phyloP scores from a whole-genome alignment of 2,329 filamentous ascomycete species.

The Nothopassalora personata region DNA sequence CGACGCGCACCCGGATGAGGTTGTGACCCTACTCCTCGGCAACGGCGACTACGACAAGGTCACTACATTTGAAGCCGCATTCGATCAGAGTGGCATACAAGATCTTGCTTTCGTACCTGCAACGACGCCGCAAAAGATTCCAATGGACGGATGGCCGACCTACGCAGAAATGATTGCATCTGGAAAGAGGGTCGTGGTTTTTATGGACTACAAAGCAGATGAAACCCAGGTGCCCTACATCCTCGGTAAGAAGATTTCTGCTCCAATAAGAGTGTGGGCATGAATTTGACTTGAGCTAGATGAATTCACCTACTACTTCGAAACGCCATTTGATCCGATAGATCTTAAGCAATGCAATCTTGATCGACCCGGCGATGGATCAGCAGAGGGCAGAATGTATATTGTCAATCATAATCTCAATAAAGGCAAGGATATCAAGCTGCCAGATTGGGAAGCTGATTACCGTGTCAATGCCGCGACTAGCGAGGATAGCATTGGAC shows the following conservation, averaged over 20 bases:
- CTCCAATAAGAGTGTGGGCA: not conserved
- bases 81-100: conserved; percentile 47
- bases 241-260: conserved; percentile 65
- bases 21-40: conserved; percentile 76
- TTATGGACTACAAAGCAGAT: conserved; percentile 77
- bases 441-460: conserved; percentile 38
- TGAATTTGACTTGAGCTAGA: not conserved
- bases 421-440: conserved; percentile 25
- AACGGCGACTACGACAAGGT: conserved; percentile 58
- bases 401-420: conserved; percentile 47
- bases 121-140: conserved; percentile 21
- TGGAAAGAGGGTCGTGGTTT: conserved; percentile 64
- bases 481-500: conserved; percentile 38
- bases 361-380: conserved; percentile 38
- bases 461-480: conserved; percentile 39
- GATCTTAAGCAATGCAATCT: conserved; percentile 41
- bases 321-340: conserved; percentile 38
- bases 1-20: conserved; percentile 67
- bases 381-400: conserved; percentile 40
- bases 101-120: conserved; percentile 38
- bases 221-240: conserved; percentile 74
- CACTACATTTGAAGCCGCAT: conserved; percentile 38
- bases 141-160: conserved; percentile 69
- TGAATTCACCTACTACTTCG: conserved; percentile 40
- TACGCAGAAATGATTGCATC: conserved; percentile 65